Conservation (phyloP, 73 alveolate genomes). For the Paramecium octaurelia region DNA sequence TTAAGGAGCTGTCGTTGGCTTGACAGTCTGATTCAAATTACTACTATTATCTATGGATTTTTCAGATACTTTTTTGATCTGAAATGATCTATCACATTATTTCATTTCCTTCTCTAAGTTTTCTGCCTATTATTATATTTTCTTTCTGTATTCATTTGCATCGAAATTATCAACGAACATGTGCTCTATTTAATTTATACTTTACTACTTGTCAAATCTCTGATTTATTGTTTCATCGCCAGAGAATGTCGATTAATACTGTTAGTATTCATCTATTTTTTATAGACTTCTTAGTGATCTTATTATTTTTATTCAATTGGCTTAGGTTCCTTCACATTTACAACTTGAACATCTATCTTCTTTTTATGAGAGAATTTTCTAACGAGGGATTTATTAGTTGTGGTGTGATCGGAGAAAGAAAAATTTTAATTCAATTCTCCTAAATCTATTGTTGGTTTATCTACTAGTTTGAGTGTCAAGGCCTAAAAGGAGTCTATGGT, state of each 20-base stretch:
- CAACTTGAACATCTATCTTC: not conserved
- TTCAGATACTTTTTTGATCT: not conserved
- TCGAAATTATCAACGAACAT: not conserved
- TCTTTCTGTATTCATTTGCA: not conserved
- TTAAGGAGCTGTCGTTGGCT: not conserved
- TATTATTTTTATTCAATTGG: not conserved
- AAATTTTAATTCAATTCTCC: not conserved
- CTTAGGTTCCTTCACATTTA: not conserved
- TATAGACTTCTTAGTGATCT: not conserved
- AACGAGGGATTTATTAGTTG: not conserved
- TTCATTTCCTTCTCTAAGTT: not conserved
- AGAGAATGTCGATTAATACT: not conserved
- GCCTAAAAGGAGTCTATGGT: slow-evolving; percentile 1
- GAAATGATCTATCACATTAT: not conserved
- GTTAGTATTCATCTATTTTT: not conserved
- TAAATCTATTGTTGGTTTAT: not conserved
- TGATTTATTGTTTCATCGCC: not conserved
- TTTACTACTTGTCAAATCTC: not conserved
- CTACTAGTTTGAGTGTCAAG: not conserved
- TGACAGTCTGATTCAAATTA: not conserved
- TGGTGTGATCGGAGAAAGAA: not conserved
- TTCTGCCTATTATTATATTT: not conserved
- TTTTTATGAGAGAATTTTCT: not conserved
- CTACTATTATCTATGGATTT: not conserved
- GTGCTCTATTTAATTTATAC: not conserved